Evolutionary conservation across 2,329 filamentous ascomycete genomes (phyloP), one percentile per base, ranked within the genome.

Genomic region (Aspergillus tubingensis): DNA sequence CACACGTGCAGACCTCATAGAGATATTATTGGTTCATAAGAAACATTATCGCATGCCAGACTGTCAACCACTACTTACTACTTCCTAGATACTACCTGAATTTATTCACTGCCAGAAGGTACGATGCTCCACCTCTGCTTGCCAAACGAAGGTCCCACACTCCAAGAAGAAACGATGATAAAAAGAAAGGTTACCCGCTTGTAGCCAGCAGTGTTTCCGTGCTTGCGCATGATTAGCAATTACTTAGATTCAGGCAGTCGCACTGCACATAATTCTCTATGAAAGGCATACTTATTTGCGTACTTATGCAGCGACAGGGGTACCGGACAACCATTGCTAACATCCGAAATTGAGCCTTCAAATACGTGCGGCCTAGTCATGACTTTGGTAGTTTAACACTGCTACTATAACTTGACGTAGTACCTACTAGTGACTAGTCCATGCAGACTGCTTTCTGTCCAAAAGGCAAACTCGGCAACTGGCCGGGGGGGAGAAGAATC

Each of bases 1-100:
- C 41, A 32, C 53, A 55, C 53, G 53, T 55, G 53, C 43, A n/a
- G 53, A 47, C 39, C n/a, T 47, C 17, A 21, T 19, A 5, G 23
- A 10, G 2, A 21, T 47, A 32, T 23, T 3, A 55, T 55, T 55
- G 53, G 39, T 11, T 32, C 23, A 36, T 36, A 47, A 21, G 21
- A 15, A 11, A 27, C 25, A 50, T 30, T 50, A 50, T 50, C 47
- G 30, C 23, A 39, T 53, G 51, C 32, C 41, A 23, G 11, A 44
- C 41, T 23, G 19, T 21, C 13, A 44, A 43, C n/a, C 19, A 17
- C 39, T 41, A 41, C 23, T 25, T 25, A 25, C 5, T 27, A 36
- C 32, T 36, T 36, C 32, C 32, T 44, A 27, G 25, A 27, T 27
- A 21, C 17, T 44, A 13, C 41, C 11, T 13, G 10, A 15, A 36